A percentile compares a stretch with the other conserved stretches of the same genome.
These are phyloP conservation scores for Urtica urens DNA, from an alignment of 306 rosid species.

Conservation along the genomic window DNA sequence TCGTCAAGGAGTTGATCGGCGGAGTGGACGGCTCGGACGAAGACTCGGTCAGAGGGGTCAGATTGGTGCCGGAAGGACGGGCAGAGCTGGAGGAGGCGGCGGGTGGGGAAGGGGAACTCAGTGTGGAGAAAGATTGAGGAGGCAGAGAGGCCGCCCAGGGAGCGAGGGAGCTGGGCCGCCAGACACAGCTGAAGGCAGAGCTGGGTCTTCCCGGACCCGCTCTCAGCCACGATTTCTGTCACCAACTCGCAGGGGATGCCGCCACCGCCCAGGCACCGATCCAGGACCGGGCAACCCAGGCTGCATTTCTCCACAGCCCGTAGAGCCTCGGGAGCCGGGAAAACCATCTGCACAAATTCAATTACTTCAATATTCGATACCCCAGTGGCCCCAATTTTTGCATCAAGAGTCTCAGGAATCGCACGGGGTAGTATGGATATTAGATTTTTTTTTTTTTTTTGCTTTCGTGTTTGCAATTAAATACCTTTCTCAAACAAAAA, in stretches of 20 bases:
- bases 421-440: no score
- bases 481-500: no score
- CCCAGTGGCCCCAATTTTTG: no score
- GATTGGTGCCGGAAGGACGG: constrained; percentile 18
- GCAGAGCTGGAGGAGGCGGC: constrained; percentile 68
- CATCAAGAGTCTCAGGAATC: no score
- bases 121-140: constrained; percentile 64
- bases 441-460: no score
- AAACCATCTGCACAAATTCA: no score
- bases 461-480: no score
- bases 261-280: constrained; percentile 54
- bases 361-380: no score
- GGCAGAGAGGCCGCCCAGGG: constrained; percentile 65
- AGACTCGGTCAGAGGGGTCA: constrained; percentile 36
- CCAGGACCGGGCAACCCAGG: constrained; percentile 57
- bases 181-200: constrained; percentile 77
- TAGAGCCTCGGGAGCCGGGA: constrained; percentile 23
- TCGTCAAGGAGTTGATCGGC: constrained; percentile 37
- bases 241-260: constrained; percentile 72
- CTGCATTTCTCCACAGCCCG: constrained; percentile 31
- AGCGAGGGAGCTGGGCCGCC: constrained; percentile 63
- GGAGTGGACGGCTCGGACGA: constrained; percentile 33
- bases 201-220: constrained; percentile 79
- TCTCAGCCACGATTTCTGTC: constrained; percentile 69
- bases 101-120: constrained; percentile 66